Evolutionary conservation across 345 rosid genomes (phyloP).

Genomic region (Boechera divaricarpa): DNA sequence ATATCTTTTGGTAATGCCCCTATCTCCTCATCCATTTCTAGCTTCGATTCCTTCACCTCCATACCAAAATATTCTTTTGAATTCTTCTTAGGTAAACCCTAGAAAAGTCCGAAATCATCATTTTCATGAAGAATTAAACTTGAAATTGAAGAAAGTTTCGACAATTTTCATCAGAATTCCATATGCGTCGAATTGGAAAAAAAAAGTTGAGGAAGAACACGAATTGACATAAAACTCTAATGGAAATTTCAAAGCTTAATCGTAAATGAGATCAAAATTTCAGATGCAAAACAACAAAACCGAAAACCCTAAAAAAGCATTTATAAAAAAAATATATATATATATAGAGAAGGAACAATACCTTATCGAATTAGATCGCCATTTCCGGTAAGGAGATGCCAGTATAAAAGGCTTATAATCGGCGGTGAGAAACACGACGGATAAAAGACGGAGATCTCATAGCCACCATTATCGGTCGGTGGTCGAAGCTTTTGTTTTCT

Average conservation of each 20-base stretch:
- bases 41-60: constrained; percentile 46
- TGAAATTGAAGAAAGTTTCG: background rate
- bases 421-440: constrained; percentile 31
- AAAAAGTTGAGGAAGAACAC: background rate
- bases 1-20: constrained; percentile 36
- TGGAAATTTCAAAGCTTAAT: constrained; percentile 7
- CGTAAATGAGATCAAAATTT: constrained; percentile 14
- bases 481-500: constrained; percentile 4
- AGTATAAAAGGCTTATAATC: background rate
- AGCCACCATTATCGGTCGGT: background rate
- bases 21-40: constrained; percentile 46
- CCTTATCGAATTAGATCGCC: constrained; percentile 4
- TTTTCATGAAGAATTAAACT: background rate
- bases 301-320: constrained; percentile 15
- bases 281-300: constrained; percentile 10
- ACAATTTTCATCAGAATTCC: background rate
- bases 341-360: background rate
- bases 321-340: too few relatives aligned
- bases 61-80: constrained; percentile 15
- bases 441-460: constrained; percentile 37
- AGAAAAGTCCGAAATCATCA: background rate
- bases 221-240: constrained; percentile 9
- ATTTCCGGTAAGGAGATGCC: background rate
- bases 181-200: background rate
- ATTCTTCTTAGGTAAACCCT: constrained; percentile 30